These are phyloP conservation scores for Brassica nigra DNA, from an alignment of 345 rosid genomes.

Conservation along the genomic window DNA sequence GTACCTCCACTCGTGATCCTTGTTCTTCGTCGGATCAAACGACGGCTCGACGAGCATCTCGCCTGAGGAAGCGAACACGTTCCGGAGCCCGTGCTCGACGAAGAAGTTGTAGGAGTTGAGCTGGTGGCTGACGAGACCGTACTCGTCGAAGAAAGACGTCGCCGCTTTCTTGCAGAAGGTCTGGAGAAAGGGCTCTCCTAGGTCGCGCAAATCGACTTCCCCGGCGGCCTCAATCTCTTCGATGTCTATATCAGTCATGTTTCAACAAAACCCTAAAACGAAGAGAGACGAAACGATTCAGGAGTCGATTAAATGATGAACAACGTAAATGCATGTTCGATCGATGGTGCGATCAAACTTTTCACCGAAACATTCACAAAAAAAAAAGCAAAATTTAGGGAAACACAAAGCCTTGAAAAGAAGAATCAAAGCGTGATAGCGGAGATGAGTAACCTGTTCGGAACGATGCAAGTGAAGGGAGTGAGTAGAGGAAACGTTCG, in stretches of 20 bases:
- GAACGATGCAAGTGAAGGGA: no score
- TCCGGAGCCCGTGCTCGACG: slow-evolving; percentile 64
- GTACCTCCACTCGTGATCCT: slow-evolving; percentile 59
- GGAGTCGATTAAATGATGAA: background rate
- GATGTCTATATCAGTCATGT: background rate
- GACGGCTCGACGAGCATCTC: slow-evolving; percentile 68
- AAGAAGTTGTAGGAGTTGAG: slow-evolving; percentile 78
- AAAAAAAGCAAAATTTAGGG: no score
- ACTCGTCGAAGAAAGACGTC: slow-evolving; percentile 60
- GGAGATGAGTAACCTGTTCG: no score
- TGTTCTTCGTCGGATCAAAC: slow-evolving; percentile 68
- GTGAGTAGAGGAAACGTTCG: no score
- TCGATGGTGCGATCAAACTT: background rate
- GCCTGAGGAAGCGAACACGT: slow-evolving; percentile 62
- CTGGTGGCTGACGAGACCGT: slow-evolving; percentile 84
- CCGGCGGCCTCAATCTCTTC: slow-evolving; percentile 44
- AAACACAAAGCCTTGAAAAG: no score
- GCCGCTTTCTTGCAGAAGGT: slow-evolving; percentile 67
- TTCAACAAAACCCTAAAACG: background rate
- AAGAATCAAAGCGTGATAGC: no score
- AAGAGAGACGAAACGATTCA: background rate
- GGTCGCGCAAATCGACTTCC: slow-evolving; percentile 32
- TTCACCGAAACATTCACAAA: background rate
- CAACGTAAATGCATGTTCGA: background rate
- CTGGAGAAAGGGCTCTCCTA: slow-evolving; percentile 54